Evolutionary conservation across 257 asterid genomes (phyloP).

Genomic region (Nicotiana obtusifolia): DNA sequence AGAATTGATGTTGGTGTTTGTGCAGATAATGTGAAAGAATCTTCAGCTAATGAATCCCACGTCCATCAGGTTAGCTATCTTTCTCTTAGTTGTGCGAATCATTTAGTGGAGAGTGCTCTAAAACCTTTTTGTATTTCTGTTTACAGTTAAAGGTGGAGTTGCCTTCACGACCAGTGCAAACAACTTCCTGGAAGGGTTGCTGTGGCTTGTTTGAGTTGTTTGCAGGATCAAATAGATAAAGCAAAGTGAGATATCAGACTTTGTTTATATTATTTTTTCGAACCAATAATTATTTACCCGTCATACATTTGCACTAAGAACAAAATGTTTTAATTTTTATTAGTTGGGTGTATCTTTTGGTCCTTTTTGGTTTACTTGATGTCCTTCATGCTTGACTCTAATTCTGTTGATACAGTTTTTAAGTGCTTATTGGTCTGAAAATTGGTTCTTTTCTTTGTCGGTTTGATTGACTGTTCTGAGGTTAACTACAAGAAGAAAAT

Average conservation of each 20-base stretch:
- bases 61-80: conserved; percentile 31
- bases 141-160: conserved; percentile 39
- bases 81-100: not conserved
- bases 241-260: conserved; percentile 21
- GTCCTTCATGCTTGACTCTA: not conserved
- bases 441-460: not conserved
- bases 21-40: conserved; percentile 18
- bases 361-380: not conserved
- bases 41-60: conserved; percentile 28
- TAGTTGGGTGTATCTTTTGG: not conserved
- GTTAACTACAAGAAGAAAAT: not conserved
- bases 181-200: conserved; percentile 61
- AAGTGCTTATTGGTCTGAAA: not conserved
- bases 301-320: not conserved
- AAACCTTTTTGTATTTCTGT: not conserved
- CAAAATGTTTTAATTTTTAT: not conserved
- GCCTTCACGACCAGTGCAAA: conserved; percentile 32
- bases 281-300: not conserved
- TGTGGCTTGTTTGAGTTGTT: conserved; percentile 66
- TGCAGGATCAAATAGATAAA: conserved; percentile 32
- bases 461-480: not conserved
- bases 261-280: not conserved
- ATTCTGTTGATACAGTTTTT: not conserved
- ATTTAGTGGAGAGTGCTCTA: not conserved
- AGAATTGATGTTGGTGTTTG: conserved; percentile 3